Evolutionary conservation across 2,329 filamentous ascomycete species (phyloP).

Genomic region (Didymella pomorum): DNA sequence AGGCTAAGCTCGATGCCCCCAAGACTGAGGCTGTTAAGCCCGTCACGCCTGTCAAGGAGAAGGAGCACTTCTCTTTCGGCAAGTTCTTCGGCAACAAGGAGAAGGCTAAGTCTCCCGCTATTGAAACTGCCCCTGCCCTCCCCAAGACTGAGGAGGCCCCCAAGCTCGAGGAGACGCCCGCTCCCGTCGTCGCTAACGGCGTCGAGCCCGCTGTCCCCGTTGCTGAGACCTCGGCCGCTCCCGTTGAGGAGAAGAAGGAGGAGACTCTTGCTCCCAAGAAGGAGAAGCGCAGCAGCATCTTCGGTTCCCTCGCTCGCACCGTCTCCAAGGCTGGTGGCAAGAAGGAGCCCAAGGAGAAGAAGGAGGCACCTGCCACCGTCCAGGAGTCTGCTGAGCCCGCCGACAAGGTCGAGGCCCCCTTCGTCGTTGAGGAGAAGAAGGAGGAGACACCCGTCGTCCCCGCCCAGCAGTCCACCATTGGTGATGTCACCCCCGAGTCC

Average conservation of each 20-base stretch:
- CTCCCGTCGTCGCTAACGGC: conserved; percentile 30
- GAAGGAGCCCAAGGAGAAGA: conserved; percentile 51
- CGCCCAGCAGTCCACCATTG: conserved; percentile 45
- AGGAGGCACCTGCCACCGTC: conserved; percentile 47
- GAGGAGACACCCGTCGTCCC: conserved; percentile 37
- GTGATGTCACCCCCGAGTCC: conserved; percentile 50
- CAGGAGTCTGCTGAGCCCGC: conserved; percentile 44
- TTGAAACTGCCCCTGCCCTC: conserved; percentile 51
- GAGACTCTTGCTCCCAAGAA: conserved; percentile 62
- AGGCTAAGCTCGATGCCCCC: conserved; percentile 36
- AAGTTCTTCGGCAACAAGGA: conserved; percentile 61
- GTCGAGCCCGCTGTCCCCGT: conserved; percentile 38
- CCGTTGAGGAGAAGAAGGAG: conserved; percentile 47
- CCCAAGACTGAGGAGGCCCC: conserved; percentile 53
- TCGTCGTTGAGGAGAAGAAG: conserved; percentile 39
- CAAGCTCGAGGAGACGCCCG: conserved; percentile 46
- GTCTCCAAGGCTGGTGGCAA: conserved; percentile 53
- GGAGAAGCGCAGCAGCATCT: conserved; percentile 87
- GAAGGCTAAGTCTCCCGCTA: conserved; percentile 56
- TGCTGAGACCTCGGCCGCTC: conserved; percentile 56
- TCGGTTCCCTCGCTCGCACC: conserved; percentile 69
- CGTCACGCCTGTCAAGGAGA: conserved; percentile 54
- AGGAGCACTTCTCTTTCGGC: conserved; percentile 62
- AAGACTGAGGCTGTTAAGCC: conserved; percentile 44
- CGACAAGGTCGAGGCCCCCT: conserved; percentile 33